Evolutionary conservation across 148 eudicot genomes (phyloP), one percentile per base, ranked within the genome.

Genomic region (Bassia scoparia): DNA sequence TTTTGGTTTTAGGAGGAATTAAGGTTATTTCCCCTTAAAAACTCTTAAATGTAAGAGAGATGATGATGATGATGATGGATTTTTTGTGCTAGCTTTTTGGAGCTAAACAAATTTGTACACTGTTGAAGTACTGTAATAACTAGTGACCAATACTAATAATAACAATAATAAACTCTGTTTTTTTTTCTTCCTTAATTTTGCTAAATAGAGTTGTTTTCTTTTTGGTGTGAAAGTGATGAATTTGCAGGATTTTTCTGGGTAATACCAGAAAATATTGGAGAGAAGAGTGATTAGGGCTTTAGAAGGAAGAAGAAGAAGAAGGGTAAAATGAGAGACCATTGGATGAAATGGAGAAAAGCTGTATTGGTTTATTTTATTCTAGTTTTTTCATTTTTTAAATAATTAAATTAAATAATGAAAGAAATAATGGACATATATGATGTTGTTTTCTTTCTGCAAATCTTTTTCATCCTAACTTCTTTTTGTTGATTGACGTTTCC

Each of bases 401-500:
- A 4, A 41, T 41, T 41, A 5, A 8, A 1, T 41, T 4, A 41
- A 41, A n/a, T n/a, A n/a, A n/a, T n/a, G 5, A 10, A 9, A 46
- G 12, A 46, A 9, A 46, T 1, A 46, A 1, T 7, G 2, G 12
- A 56, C 31, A 26, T 2, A 4, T 3, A 17, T 56, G 33, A 56
- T 56, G 33, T 27, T 58, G 33, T 29, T 29, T 26, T n/a, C 55
- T 27, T 26, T 27, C 6, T 26, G 31, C 18, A 58, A 58, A 26
- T 27, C 33, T 58, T 58, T 15, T 13, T 58, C 62, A 16, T 61
- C 31, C 35, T 8, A 63, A 68, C 72, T 74, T 60, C 78, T 82
- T 74, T 76, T 82, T 72, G 76, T 75, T 85, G 85, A 85, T 80
- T 80, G 83, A 85, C 77, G 80, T 82, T 52, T 58, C 83, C 69